Evolutionary conservation across 2,329 filamentous ascomycete genomes (phyloP).

Genomic region (Blumeriella jaapii): DNA sequence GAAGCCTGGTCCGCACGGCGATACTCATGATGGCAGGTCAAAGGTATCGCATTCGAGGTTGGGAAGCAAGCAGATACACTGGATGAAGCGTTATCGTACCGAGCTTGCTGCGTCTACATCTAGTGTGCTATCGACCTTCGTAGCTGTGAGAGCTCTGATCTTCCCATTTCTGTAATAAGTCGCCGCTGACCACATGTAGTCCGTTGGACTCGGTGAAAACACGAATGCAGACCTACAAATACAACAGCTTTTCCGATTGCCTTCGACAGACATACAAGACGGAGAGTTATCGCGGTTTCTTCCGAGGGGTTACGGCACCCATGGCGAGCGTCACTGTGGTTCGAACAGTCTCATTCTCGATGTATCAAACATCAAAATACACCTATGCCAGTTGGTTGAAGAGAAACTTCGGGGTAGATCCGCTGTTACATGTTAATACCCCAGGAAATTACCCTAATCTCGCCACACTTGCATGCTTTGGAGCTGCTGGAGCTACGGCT

Average conservation of each 20-base stretch:
- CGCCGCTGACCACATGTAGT: slow-evolving; percentile 36
- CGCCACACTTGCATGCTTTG: slow-evolving; percentile 66
- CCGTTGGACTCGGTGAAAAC: slow-evolving; percentile 84
- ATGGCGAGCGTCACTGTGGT: slow-evolving; percentile 68
- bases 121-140: slow-evolving; percentile 66
- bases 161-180: too few relatives aligned
- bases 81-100: slow-evolving; percentile 67
- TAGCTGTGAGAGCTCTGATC: slow-evolving; percentile 49
- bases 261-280: slow-evolving; percentile 63
- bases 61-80: slow-evolving; percentile 31
- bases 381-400: slow-evolving; percentile 60
- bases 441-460: slow-evolving; percentile 60
- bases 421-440: slow-evolving; percentile 60
- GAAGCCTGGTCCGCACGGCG: slow-evolving; percentile 20
- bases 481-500: slow-evolving; percentile 64
- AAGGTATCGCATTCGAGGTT: slow-evolving; percentile 7
- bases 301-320: slow-evolving; percentile 71
- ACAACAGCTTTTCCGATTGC: slow-evolving; percentile 62
- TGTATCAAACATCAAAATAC: slow-evolving; percentile 70
- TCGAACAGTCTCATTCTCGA: slow-evolving; percentile 66
- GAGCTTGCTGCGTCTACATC: slow-evolving; percentile 69
- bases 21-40: slow-evolving; percentile 9
- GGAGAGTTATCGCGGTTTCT: slow-evolving; percentile 67
- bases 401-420: slow-evolving; percentile 54
- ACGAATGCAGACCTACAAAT: slow-evolving; percentile 79